Base-by-base conservation (phyloP, 352 stramenopile species). In the Thraustochytrium striatum region DNA sequence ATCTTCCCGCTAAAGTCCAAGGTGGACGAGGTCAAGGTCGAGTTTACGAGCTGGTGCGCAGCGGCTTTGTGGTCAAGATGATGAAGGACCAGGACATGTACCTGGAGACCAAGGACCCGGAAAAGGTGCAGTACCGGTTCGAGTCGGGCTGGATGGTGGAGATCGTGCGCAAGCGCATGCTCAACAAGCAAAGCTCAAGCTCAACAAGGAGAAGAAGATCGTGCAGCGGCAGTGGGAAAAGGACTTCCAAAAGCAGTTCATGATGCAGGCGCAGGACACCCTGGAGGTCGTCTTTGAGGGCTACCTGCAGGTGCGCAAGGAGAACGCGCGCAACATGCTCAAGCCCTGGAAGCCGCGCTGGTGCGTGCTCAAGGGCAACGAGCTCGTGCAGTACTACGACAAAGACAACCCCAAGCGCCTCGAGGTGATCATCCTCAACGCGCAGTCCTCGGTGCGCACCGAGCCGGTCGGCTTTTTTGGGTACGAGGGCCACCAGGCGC, bases 171-270 rank as follows among this genome's bases (percentile, higher is more conserved):
- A 30, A 75, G 30, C 65, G 65, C 43, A 75, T 75, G 65, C 65
- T 75, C 25, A 75, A 75, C 65, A 75, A 75, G 50, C 65, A 75
- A 75, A 75, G 50, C 39, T 65, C 41, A 75, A 75, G 16, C 65
- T 75, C 35, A 68, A 68, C 32, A 39, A 16, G 9, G 25, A 41
- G 41, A 35, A 43, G 44, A 75, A 75, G 52, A 25, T 30, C 3
- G 8, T 44, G 19, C 33, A 65, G 35, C n/a, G 39, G 32, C 7
- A 72, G 13, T 43, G 30, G 28, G 39, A 75, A 7, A 38, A 75
- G 5, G 30, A 75, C 2, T 32, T 47, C n/a, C 13, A 75, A 38
- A 3, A 30, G n/a, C 7, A 35, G 19, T 13, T 30, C 32, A 19
- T 75, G 43, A 9, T 16, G 5, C 3, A 72, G 25, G 65, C 65